Base-by-base conservation (phyloP, 441 rosid genomes). In the Biscutella laevigata region DNA sequence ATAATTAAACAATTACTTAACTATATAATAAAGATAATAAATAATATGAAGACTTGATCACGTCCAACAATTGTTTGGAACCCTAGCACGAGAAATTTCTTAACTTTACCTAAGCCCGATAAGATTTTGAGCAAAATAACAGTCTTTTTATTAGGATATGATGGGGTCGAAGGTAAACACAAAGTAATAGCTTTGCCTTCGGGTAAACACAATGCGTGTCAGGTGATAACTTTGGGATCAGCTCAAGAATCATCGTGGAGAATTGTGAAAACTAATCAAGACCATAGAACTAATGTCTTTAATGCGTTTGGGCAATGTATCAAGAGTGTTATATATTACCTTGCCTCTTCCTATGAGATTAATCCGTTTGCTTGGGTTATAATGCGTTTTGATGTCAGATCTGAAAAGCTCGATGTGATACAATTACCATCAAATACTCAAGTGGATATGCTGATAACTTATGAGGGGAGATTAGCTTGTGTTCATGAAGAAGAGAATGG, bases 161-260 rank as follows among this genome's bases (percentile, higher is more conserved):
- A 54, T 40, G 29, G 15, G 0, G 4, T 39, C 9, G 38, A 53
- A 19, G 13, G 20, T 28, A 39, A 19, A 12, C 48, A 39, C 38
- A 53, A 39, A 28, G 14, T 53, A 7, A 4, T 53, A 14, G 17
- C 20, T 38, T 3, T 39, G 35, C 35, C 25, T 2, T 0, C 1
- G 4, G 2, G 2, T n/a, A n/a, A n/a, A n/a, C n/a, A 3, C 4
- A 26, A 13, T 1, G 14, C 5, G 39, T 4, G 6, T 53, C 2
- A 10, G 15, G 11, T 27, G 38, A 16, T 53, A n/a, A 53, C 64
- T 13, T 14, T 59, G n/a, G 48, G 39, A 20, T 48, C 55, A 46
- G 7, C 19, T 46, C 15, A 27, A 27, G 21, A 37, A 37, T n/a
- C n/a, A n/a, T 46, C 57, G 4, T 59, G 64, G 57, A 59, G 57